Evolutionary conservation across 2,329 filamentous ascomycete species (phyloP).

Genomic region (Aspergillus hiratsukae): DNA sequence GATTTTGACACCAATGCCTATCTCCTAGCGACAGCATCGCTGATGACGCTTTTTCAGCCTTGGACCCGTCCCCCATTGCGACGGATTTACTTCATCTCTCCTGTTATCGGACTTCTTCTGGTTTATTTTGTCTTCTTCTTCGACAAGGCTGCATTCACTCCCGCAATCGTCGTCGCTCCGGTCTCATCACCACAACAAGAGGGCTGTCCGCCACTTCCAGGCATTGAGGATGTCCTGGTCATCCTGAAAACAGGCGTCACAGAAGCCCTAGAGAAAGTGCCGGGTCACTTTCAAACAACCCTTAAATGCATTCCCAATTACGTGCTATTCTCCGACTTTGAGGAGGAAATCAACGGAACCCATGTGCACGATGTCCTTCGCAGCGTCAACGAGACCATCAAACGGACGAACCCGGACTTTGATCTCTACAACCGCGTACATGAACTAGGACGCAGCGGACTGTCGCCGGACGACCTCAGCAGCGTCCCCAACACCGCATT

Average conservation of each 20-base stretch:
- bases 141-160: background rate
- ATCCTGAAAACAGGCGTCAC: constrained; percentile 57
- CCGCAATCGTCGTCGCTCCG: background rate
- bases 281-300: constrained; percentile 51
- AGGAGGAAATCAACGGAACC: constrained; percentile 48
- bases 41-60: background rate
- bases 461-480: constrained; percentile 26
- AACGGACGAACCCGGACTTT: constrained; percentile 42
- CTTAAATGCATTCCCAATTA: constrained; percentile 53
- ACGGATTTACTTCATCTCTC: background rate
- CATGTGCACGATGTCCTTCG: constrained; percentile 49
- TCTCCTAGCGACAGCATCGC: background rate
- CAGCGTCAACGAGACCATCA: constrained; percentile 37
- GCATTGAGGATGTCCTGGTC: constrained; percentile 51
- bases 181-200: background rate
- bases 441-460: constrained; percentile 37
- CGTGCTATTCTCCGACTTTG: constrained; percentile 56
- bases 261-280: constrained; percentile 52
- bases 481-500: constrained; percentile 29
- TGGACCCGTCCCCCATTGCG: background rate
- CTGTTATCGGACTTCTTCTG: background rate
- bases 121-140: background rate
- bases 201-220: constrained; percentile 30
- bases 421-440: constrained; percentile 46
- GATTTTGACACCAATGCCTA: background rate